Evolutionary conservation across 163 green algal species (phyloP), one percentile per base, ranked within the genome.

Genomic region (Chlorella variabilis): DNA sequence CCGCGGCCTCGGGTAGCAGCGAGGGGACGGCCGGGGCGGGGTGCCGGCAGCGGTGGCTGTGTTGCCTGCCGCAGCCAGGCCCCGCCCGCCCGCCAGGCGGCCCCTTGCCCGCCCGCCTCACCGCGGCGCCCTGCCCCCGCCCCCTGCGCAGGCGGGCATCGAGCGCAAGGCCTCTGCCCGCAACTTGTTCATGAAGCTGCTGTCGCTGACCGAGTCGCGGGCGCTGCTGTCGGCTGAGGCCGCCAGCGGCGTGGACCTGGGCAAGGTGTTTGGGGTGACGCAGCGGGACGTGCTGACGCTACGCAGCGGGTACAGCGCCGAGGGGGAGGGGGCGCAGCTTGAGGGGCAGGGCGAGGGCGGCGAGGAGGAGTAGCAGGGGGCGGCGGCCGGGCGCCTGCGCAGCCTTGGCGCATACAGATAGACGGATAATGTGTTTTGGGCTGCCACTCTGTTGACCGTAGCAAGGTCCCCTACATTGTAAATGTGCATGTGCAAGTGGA

Each of bases 151-250:
- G 90, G 90, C 78, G 34, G 95, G 94, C 42, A 82, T 97, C 1
- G 90, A 96, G 87, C 89, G 94, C 81, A 97, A 98, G 75, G 58
- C 59, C 8, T 31, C 75, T 15, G 71, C 41, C 51, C 66, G 81
- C 38, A 84, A 87, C 29, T 83, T 96, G 54, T 96, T 96, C 84
- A 88, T 83, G 71, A 96, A 96, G 85, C 84, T 98, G 80, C 88
- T 97, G 49, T 97, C 94, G 83, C 80, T 98, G 1, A 88, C 89
- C 1, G 93, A 97, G 83, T 54, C 48, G 68, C 84, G 51, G 84
- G 69, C 49, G 77, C 74, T 42, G 58, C 39, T 81, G 58, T 48
- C 41, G n/a, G 33, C 41, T 2, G 86, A 91, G 51, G 90, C 84
- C 1, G 86, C 85, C 5, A 66, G 79, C 45, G 77, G 25, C 31